Conservation (phyloP, 106 monocot species). For the Dioscorea zingiberensis region DNA sequence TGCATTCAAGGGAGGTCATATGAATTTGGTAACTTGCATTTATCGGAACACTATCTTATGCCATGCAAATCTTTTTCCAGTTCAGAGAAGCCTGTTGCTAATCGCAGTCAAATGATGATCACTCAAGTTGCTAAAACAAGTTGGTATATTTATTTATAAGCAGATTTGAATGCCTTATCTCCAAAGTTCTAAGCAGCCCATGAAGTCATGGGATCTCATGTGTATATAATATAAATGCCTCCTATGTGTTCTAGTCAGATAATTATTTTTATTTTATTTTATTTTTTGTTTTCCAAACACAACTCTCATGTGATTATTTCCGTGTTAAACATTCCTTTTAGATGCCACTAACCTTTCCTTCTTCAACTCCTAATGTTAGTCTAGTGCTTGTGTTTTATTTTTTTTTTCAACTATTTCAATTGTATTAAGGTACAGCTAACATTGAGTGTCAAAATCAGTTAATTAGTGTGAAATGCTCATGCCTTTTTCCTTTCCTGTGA, state of each 20-base stretch:
- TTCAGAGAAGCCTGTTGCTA: too few relatives aligned
- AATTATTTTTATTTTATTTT: neutral
- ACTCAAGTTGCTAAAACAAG: neutral
- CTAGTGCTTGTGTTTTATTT: too few relatives aligned
- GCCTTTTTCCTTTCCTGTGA: too few relatives aligned
- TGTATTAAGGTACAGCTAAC: too few relatives aligned
- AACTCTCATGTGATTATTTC: neutral
- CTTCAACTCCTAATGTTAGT: too few relatives aligned
- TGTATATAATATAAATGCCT: neutral
- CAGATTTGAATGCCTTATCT: neutral
- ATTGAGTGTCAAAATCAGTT: too few relatives aligned
- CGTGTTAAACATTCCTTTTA: too few relatives aligned
- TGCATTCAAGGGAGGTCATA: neutral
- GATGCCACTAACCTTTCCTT: too few relatives aligned
- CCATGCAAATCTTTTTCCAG: neutral
- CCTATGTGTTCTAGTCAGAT: neutral
- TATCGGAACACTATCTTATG: neutral
- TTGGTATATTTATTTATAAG: neutral
- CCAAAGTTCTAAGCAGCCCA: neutral
- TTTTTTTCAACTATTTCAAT: too few relatives aligned
- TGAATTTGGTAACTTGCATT: neutral
- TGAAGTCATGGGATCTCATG: neutral
- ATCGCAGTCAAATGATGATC: neutral
- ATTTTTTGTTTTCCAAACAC: neutral
- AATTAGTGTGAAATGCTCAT: too few relatives aligned